A percentile compares a stretch with the other conserved stretches of the same genome.
Conservation (phyloP, 2,329 filamentous ascomycete species). For the Phoma sp. region DNA sequence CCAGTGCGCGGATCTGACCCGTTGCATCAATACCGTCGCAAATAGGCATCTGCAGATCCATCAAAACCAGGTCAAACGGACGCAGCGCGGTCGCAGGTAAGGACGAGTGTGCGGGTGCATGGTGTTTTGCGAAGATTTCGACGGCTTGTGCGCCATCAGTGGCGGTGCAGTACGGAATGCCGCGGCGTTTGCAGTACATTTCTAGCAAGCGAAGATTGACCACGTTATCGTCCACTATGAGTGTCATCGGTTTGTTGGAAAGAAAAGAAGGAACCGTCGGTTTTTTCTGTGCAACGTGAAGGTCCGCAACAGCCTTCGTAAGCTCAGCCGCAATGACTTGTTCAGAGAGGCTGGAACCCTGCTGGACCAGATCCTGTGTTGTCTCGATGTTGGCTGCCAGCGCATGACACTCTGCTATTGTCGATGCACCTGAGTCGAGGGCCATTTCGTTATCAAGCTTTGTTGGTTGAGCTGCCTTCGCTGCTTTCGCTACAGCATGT, state of each 20-base stretch:
- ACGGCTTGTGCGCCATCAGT: conserved; percentile 52
- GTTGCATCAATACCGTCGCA: conserved; percentile 48
- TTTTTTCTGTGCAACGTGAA: conserved; percentile 3
- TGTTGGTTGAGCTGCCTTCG: neutral
- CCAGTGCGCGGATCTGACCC: conserved; percentile 41
- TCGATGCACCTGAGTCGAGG: neutral
- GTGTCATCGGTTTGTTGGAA: conserved; percentile 29
- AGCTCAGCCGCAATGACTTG: conserved; percentile 16
- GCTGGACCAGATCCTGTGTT: neutral
- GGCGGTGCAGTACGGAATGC: conserved; percentile 46
- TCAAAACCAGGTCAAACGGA: conserved; percentile 46
- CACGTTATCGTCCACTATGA: conserved; percentile 55
- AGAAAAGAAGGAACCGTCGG: neutral
- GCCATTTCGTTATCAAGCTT: neutral
- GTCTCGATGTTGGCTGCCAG: neutral
- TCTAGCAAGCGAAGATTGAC: conserved; percentile 54
- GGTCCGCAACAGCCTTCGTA: conserved; percentile 17
- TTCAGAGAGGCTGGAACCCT: conserved; percentile 14
- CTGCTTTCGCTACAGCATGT: conserved; percentile 2
- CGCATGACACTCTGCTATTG: neutral
- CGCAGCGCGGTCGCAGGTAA: neutral
- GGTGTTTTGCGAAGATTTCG: conserved; percentile 31
- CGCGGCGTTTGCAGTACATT: conserved; percentile 56
- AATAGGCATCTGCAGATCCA: conserved; percentile 52
- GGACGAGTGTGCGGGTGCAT: neutral